phyloP scores from a whole-genome alignment of 2,329 filamentous ascomycete genomes.

The Penicillium sp. region DNA sequence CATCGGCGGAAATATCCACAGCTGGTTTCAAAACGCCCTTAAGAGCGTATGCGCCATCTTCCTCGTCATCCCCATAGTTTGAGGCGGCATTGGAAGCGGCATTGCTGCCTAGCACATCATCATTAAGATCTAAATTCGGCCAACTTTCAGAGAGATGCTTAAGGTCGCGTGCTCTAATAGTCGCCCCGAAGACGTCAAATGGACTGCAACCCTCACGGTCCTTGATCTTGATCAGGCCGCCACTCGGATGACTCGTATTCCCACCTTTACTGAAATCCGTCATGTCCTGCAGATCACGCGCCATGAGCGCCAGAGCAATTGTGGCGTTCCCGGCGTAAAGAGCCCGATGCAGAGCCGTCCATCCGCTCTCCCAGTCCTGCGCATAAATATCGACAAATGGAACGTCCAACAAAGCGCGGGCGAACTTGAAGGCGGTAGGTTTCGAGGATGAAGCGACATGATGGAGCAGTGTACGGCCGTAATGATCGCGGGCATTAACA shows the following conservation, averaged over 20 bases:
- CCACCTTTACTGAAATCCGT: constrained; percentile 59
- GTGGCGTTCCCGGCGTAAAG: constrained; percentile 87
- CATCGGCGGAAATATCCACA: constrained; percentile 64
- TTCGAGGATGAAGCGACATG: constrained; percentile 76
- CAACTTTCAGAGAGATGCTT: constrained; percentile 40
- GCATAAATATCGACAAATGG: constrained; percentile 80
- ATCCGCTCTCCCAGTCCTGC: constrained; percentile 88
- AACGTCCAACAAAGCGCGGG: constrained; percentile 75
- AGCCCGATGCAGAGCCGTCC: constrained; percentile 90
- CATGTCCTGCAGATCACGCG: constrained; percentile 70
- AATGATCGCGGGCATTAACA: constrained; percentile 79
- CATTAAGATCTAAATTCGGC: constrained; percentile 35
- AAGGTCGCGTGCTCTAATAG: constrained; percentile 75
- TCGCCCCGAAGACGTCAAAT: constrained; percentile 87
- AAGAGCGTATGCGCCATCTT: constrained; percentile 41
- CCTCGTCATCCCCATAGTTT: constrained; percentile 51
- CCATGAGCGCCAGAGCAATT: constrained; percentile 77
- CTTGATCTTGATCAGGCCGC: constrained; percentile 87
- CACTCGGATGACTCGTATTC: constrained; percentile 61
- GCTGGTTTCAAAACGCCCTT: constrained; percentile 32
- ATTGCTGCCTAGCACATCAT: constrained; percentile 47
- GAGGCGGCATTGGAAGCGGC: constrained; percentile 30
- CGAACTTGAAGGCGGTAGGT: constrained; percentile 69
- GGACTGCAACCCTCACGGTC: constrained; percentile 93
- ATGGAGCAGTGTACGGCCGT: constrained; percentile 79